Evolutionary conservation across 805 yeast genomes (phyloP), one percentile per base, ranked within the genome.

Genomic region (Nakazawaea peltata): DNA sequence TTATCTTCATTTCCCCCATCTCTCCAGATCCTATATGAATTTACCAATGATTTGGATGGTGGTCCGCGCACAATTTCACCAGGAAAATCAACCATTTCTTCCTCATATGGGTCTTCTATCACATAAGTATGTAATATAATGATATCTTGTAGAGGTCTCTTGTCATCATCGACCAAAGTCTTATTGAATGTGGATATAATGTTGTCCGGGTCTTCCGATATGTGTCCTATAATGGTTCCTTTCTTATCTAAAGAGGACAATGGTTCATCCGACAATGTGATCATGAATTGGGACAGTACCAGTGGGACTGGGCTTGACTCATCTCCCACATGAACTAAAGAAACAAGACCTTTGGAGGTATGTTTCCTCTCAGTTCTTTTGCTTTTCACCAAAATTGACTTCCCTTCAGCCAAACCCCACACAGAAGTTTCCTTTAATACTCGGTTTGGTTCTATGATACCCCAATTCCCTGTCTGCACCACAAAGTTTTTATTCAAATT

Each of bases 81-180:
- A n/a, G 12, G 6, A 25, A 11, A 8, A 8, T 9, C 7, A 25
- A 11, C 11, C 10, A 21, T 8, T 42, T 37, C 8, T 26, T 66
- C 68, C 0, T 55, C 57, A 45, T 65, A 74, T 4, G 82, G 82
- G 47, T 77, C 80, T 28, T 71, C 63, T 7, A 77, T 44, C 3
- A 75, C 49, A 44, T 64, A 63, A 0, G 71, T 63, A 34, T 68
- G 72, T 28, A 70, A 57, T 6, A 77, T 71, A 30, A 81, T 53
- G 1, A 75, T 58, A 43, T 72, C 78, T 36, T 56, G 58, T 22
- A 67, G 44, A 12, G 77, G 76, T 15, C 69, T 46, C 12, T 53
- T 41, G 3, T 48, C 34, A 2, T 52, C 54, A 44, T 73, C 80
- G 2, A 61, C 46, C 2, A 55, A 41, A 0, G 65, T 34, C 0